Evolutionary conservation across 192 early-diverging fungal genomes (phyloP), one percentile per base, ranked within the genome.

Genomic region (Mortierella alpina): DNA sequence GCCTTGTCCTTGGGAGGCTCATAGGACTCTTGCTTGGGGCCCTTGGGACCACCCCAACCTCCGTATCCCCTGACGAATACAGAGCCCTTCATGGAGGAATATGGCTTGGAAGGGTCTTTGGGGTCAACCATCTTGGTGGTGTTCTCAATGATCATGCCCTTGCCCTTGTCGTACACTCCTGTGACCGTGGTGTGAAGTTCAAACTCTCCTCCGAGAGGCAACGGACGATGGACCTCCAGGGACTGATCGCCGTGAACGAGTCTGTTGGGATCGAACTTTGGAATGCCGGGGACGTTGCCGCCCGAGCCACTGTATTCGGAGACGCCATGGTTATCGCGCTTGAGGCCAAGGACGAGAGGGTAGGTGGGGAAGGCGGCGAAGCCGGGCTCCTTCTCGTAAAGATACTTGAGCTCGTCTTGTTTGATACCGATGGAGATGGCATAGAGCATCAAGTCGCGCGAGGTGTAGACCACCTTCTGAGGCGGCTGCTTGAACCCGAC

Each of bases 161-260:
- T 88, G 15, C 92, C 92, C 59, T 91, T 90, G 74, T 95, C 93
- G 73, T 91, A 95, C 0, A 95, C 89, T 20, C 93, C 93, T 10
- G 75, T 69, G 18, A 91, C 66, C 1, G 72, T 91, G 12, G 83
- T 85, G 12, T 84, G 68, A 1, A 90, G 57, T n/a, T 85, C 83
- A 73, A 92, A 93, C 14, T 80, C 76, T 18, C 92, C 93, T 5
- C 87, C 84, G 6, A 66, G 45, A 10, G 93, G 93, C 18, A 94
- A 65, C 13, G 87, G 87, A 22, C 79, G 75, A 46, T 91, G 50
- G 12, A 92, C 56, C 68, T 94, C 92, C 44, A 90, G 75, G 52
- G 72, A 80, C 63, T 93, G 92, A 65, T 95, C 93, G 51, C 93
- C 93, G 64, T 95, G 93, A 4, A 95, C 90, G 23, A 95, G 84